A percentile compares a stretch with the other conserved stretches of the same genome.
phyloP scores from a whole-genome alignment of 805 yeast genomes.

The Saccharomycopsis guyanensis region DNA sequence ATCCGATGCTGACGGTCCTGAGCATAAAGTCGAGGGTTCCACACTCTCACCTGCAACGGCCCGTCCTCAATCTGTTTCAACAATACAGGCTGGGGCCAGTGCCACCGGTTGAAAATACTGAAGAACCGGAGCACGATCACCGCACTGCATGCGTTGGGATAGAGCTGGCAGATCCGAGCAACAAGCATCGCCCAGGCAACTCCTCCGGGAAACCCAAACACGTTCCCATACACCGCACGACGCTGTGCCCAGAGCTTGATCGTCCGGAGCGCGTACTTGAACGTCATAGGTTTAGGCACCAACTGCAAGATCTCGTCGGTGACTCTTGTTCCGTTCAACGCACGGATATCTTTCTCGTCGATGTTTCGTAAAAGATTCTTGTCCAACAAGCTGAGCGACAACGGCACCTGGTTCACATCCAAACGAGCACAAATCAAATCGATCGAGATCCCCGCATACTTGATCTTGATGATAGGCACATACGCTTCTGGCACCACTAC shows the following conservation, averaged over 20 bases:
- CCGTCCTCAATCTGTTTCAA: constrained; percentile 94
- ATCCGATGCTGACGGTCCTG: constrained; percentile 84
- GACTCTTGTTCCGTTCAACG: constrained; percentile 93
- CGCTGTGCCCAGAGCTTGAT: constrained; percentile 96
- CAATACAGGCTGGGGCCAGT: constrained; percentile 97
- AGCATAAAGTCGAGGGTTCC: constrained; percentile 92
- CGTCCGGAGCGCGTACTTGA: constrained; percentile 86
- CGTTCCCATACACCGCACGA: constrained; percentile 88
- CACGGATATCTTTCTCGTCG: constrained; percentile 85
- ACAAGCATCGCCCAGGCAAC: constrained; percentile 99
- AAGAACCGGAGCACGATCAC: constrained; percentile 87
- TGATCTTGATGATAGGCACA: constrained; percentile 92
- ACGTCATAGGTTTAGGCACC: constrained; percentile 89
- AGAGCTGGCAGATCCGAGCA: constrained; percentile 94
- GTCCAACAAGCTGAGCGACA: constrained; percentile 66
- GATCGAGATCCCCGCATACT: constrained; percentile 84
- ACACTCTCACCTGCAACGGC: constrained; percentile 88
- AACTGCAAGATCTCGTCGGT: constrained; percentile 86
- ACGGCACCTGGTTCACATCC: constrained; percentile 78
- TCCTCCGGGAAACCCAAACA: constrained; percentile 98
- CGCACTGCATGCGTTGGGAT: constrained; percentile 93
- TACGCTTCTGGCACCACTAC: constrained; percentile 94
- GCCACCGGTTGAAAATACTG: constrained; percentile 80
- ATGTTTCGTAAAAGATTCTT: constrained; percentile 78
- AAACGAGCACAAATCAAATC: constrained; percentile 83